Base-by-base conservation (phyloP, 78 protist genomes). In the Polysphondylium violaceum region DNA sequence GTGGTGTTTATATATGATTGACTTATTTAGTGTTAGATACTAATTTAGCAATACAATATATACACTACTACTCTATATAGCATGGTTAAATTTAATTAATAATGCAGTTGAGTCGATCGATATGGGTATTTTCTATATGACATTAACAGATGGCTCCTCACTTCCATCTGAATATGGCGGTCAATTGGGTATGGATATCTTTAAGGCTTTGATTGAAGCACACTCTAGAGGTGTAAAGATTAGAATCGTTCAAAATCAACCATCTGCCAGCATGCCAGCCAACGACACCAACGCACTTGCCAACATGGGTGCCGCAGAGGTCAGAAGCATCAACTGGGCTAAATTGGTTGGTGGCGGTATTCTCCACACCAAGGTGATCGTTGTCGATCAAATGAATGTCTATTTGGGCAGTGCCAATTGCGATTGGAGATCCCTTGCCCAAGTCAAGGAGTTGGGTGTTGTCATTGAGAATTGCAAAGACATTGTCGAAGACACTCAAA, bases 401-500 rank as follows among this genome's bases (percentile, higher is more conserved):
- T 88, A 88, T 40, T 35, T 88, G 12, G 94, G 94, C 25, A 88
- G 94, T 60, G 94, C 94, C 2, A 88, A 88, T 56, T 68, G 83
- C n/a, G 98, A 96, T 36, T 96, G 97, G 97, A 59, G 97, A 31
- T 87, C 98, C 29, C 60, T 96, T 17, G 44, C 95, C 9, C 98
- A 96, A 64, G 97, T 96, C 29, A 96, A 96, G 64, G 98, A 96
- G 35, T 83, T 96, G 17, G 98, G 98, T 56, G 76, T 95, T 3
- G 9, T 94, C 0, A 88, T 95, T 25, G 35, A 50, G 35, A 60
- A 95, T 44, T 93, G 97, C 71, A 47, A 83, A 47, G 2, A 14
- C 2, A 38, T 96, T 31, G 89, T 96, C 2, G 11, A 27, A 1
- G 98, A 96, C 64, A 71, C 95, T 16, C 27, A 29, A 19, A 21